A percentile compares a stretch with the other conserved stretches of the same genome.
These are phyloP conservation scores for Solanum peruvianum DNA, from an alignment of 257 asterid species.

Conservation along the genomic window DNA sequence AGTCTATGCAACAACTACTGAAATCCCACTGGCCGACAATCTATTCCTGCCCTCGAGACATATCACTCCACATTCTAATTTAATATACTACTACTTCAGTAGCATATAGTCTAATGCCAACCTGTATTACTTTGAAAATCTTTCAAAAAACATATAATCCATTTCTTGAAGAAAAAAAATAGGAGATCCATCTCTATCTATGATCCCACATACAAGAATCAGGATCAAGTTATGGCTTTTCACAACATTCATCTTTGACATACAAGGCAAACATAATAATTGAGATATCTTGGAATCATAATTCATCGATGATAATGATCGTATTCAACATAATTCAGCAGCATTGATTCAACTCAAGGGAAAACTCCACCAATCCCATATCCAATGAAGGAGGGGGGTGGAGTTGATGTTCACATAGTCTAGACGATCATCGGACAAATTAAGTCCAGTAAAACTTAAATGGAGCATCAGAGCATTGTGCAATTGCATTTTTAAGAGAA, in stretches of 20 bases:
- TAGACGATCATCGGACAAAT: slow-evolving; percentile 25
- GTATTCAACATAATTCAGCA: neutral
- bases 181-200: slow-evolving; percentile 25
- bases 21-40: slow-evolving; percentile 34
- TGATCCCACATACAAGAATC: slow-evolving; percentile 21
- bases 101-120: slow-evolving; percentile 33
- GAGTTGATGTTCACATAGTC: slow-evolving; percentile 23
- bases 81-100: slow-evolving; percentile 3
- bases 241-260: neutral
- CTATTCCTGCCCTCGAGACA: slow-evolving; percentile 35
- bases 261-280: neutral
- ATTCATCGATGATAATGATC: neutral
- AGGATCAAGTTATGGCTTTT: slow-evolving; percentile 4
- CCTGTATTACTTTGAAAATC: slow-evolving; percentile 42
- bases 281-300: slow-evolving; percentile 2
- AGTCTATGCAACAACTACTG: slow-evolving; percentile 13
- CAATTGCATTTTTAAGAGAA: slow-evolving; percentile 22
- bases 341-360: slow-evolving; percentile 9
- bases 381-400: slow-evolving; percentile 23
- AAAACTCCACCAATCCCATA: slow-evolving; percentile 8
- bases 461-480: slow-evolving; percentile 22
- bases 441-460: slow-evolving; percentile 19
- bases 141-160: slow-evolving; percentile 20
- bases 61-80: slow-evolving; percentile 17
- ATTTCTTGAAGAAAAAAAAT: slow-evolving; percentile 12